Evolutionary conservation across 176 grass and related monocot species (phyloP), one percentile per base, ranked within the genome.

Genomic region (Zizania latifolia): DNA sequence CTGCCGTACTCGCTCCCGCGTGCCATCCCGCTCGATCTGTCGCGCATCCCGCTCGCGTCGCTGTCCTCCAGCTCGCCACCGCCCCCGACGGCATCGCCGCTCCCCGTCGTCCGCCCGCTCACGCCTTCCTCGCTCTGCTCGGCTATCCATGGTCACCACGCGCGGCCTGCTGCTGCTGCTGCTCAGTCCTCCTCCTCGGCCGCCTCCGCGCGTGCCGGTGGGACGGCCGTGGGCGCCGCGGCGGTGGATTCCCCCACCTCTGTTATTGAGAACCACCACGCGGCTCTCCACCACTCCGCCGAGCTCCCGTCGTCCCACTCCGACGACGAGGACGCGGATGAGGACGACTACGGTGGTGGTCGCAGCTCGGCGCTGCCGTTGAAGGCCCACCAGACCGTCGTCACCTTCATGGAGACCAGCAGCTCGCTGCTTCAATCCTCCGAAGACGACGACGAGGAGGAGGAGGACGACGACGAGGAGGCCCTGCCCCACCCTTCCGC

Each of bases 21-120:
- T 54, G 96, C 82, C 31, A 86, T 92, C 76, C 96, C 92, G 60
- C 85, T 99, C 31, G 96, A 99, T 58, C 81, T 99, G 53, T 82
- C 85, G 19, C 85, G 72, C 46, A 99, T 99, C 89, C 96, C 96
- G 17, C 56, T 99, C 37, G 92, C 96, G 4, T 71, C 89, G 21
- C 62, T 91, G 17, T 71, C 89, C 6, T 74, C 68, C 40, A 48
- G 84, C 23, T 68, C 80, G 0, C 33, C 76, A 51, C 67, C 11
- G 74, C 85, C n/a, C 35, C 83, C 4, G 31, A 57, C 68, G 65
- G 72, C 40, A 10, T 41, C 41, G 28, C 81, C 81, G 22, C 73
- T 99, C 62, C 96, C 96, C 33, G 92, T 99, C 37, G 96, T 95
- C 2, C 92, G 84, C 8, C 96, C 92, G 17, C 89, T 99, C 77